phyloP scores from a whole-genome alignment of 164 flowering plant genomes.

The Chloranthus sessilifolius region DNA sequence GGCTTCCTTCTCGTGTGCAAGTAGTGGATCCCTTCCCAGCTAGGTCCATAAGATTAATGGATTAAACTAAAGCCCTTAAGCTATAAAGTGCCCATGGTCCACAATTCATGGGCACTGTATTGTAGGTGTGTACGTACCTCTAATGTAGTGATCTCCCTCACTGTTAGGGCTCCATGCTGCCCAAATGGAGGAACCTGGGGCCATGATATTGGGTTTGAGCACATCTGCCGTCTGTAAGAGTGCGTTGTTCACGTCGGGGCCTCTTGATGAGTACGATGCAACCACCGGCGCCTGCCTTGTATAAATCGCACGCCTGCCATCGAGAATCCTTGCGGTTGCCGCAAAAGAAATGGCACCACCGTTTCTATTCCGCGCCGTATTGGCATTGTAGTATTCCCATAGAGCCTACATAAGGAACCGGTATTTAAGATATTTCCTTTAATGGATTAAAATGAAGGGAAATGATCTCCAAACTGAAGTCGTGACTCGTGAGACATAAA shows the following conservation, averaged over 20 bases:
- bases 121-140: constrained; percentile 20
- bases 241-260: constrained; percentile 55
- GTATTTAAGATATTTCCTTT: no score
- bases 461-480: no score
- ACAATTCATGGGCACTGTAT: not conserved
- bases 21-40: no score
- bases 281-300: constrained; percentile 40
- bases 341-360: constrained; percentile 32
- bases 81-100: no score
- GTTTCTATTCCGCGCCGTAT: constrained; percentile 28
- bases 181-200: constrained; percentile 66
- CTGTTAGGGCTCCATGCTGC: constrained; percentile 59
- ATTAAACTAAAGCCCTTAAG: no score
- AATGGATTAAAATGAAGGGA: no score
- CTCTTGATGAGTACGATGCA: constrained; percentile 59
- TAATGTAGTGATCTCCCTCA: constrained; percentile 34
- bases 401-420: no score
- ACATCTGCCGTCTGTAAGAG: constrained; percentile 51
- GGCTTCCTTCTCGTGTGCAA: no score
- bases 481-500: no score
- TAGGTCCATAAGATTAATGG: no score
- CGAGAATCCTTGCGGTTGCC: constrained; percentile 50
- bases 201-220: constrained; percentile 55
- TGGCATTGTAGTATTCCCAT: constrained; percentile 44
- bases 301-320: constrained; percentile 41